Evolutionary conservation across 202 grass and related monocot genomes (phyloP), one percentile per base, ranked within the genome.

Genomic region (Carex sylvatica): DNA sequence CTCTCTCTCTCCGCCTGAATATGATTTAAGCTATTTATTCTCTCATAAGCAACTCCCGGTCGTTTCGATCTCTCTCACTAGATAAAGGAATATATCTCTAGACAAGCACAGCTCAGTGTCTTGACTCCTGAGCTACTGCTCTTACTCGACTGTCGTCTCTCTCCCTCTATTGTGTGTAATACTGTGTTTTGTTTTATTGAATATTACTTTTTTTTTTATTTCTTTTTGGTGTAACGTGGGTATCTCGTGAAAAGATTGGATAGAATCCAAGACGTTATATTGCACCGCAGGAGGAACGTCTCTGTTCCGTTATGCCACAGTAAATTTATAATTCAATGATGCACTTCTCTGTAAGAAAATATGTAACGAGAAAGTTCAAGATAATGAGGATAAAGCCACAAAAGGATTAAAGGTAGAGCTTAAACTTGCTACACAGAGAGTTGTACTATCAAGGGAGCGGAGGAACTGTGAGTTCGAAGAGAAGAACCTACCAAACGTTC

Each of bases 201-300:
- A 52, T 71, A 61, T 42, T 61, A 2, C 7, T 65, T 80, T 47
- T 24, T 47, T 26, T 5, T 42, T 22, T 52, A 59, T 53, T 61
- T 79, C 13, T 80, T 80, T 65, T 67, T 35, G 49, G 65, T 33
- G 53, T 77, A 77, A 77, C 53, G 74, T 82, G 80, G 80, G 65
- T 6, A 53, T 82, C 80, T 82, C 80, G 80, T 82, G 80, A 82
- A 82, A 81, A 69, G 62, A 82, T 51, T 65, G 44, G 78, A 6
- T 64, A 80, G 10, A 65, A 42, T 40, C 52, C 56, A 24, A 79
- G 76, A 53, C 63, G 80, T 64, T 67, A 56, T 10, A 78, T 65
- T 84, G 56, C 71, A 23, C 68, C 68, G 55, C 81, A 83, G 82
- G 63, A 82, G 30, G 2, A 65, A 61, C 33, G 33, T 80, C 78